These are phyloP conservation scores for Nitzschia putrida DNA, from an alignment of 108 stramenopile genomes.

Conservation along the genomic window DNA sequence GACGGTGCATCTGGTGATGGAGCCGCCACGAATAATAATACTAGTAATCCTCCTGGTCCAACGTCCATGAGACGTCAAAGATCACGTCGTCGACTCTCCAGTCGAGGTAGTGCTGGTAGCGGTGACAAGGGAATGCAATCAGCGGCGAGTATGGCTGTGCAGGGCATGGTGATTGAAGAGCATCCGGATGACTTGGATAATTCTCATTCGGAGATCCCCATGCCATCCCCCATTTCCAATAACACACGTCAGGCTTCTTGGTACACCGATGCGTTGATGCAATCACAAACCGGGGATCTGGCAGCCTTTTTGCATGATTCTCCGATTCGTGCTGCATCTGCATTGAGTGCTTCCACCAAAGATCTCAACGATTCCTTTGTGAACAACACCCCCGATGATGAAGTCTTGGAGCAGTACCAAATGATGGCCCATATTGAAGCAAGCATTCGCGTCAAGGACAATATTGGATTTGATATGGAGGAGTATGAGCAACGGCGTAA, in stretches of 20 bases:
- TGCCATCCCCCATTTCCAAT: neutral
- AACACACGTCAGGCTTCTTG: constrained; percentile 14
- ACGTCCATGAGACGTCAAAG: constrained; percentile 17
- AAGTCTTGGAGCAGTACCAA: constrained; percentile 48
- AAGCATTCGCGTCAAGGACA: constrained; percentile 41
- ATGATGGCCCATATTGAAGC: constrained; percentile 56
- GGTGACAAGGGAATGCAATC: neutral
- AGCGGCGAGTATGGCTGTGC: neutral
- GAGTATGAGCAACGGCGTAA: constrained; percentile 39
- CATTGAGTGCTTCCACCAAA: neutral
- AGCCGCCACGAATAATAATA: neutral
- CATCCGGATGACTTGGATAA: neutral
- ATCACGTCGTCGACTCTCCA: constrained; percentile 23
- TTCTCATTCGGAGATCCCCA: neutral
- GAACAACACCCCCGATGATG: constrained; percentile 28
- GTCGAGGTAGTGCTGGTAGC: neutral
- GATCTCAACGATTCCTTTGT: neutral
- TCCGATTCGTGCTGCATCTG: neutral
- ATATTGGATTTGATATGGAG: constrained; percentile 45
- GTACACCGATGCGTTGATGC: constrained; percentile 27
- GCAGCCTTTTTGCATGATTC: constrained; percentile 7
- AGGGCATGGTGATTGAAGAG: neutral
- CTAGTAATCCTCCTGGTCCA: neutral
- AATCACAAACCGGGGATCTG: constrained; percentile 15
- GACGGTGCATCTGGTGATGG: neutral